Percentiles rank a stretch among this genome's conserved stretches.
Evolutionary conservation across 805 yeast species (phyloP).

Genomic region (Candida endomychidarum): DNA sequence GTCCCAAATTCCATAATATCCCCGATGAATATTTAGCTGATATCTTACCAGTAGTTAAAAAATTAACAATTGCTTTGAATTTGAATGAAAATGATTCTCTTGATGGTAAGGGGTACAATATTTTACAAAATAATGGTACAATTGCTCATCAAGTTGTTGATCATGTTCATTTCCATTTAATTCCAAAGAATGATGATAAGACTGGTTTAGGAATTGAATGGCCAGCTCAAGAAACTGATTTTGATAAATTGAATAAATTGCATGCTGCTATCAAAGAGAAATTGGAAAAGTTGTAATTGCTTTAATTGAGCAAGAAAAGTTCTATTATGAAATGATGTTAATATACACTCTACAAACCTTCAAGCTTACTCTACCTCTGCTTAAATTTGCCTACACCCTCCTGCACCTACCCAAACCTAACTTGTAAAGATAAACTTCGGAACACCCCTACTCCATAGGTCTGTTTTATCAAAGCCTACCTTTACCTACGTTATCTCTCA

Average conservation of each 20-base stretch:
- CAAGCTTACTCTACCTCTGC: neutral
- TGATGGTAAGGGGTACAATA: constrained; percentile 75
- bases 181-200: constrained; percentile 75
- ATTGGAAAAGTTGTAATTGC: constrained; percentile 20
- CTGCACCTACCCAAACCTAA: too few species aligned
- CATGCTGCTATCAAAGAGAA: constrained; percentile 55
- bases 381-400: neutral
- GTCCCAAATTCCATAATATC: constrained; percentile 85
- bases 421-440: too few species aligned
- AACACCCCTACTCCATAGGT: neutral
- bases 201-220: constrained; percentile 88
- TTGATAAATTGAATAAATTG: constrained; percentile 64
- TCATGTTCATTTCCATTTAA: constrained; percentile 95
- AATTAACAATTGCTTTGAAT: constrained; percentile 70
- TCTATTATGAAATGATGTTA: too few species aligned
- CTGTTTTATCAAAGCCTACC: neutral
- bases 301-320: too few species aligned
- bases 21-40: constrained; percentile 92
- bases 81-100: constrained; percentile 59
- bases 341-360: neutral
- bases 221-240: constrained; percentile 86
- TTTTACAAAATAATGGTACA: constrained; percentile 90
- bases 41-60: constrained; percentile 84
- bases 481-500: neutral
- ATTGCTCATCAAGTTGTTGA: constrained; percentile 95